Evolutionary conservation across 768 basidiomycete species (phyloP).

Genomic region (Kwoniella mangroviensis): DNA sequence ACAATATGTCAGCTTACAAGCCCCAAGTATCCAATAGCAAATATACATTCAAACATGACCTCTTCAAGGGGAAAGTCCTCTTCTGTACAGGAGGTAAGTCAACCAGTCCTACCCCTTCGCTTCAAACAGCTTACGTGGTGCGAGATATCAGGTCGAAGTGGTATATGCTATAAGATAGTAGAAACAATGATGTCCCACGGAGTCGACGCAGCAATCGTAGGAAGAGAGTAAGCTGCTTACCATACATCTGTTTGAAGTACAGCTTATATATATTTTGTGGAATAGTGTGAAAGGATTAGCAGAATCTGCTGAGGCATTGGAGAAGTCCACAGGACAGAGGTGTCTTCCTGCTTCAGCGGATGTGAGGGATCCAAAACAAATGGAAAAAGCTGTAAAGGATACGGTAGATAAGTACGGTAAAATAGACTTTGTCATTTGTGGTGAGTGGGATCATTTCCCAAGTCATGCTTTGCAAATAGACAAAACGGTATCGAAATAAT

Average conservation of each 20-base stretch:
- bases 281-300: constrained; percentile 72
- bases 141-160: constrained; percentile 62
- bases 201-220: constrained; percentile 77
- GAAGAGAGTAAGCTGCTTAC: constrained; percentile 71
- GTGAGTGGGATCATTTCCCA: constrained; percentile 60
- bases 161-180: constrained; percentile 89
- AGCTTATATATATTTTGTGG: too few relatives aligned
- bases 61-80: constrained; percentile 85
- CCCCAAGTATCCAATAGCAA: not conserved
- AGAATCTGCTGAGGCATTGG: constrained; percentile 72
- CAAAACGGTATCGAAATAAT: not conserved
- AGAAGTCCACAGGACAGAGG: constrained; percentile 68
- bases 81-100: constrained; percentile 76
- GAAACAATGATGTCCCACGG: constrained; percentile 77
- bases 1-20: not conserved
- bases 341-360: constrained; percentile 80
- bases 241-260: not conserved
- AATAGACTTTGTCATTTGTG: constrained; percentile 95
- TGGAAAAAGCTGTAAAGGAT: constrained; percentile 75
- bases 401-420: constrained; percentile 77
- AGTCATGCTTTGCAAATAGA: too few relatives aligned
- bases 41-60: constrained; percentile 59
- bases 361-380: constrained; percentile 74
- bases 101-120: too few relatives aligned
- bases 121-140: not conserved